Evolutionary conservation across 192 early-diverging fungal species (phyloP).

Genomic region (Backusella tarrabulga): DNA sequence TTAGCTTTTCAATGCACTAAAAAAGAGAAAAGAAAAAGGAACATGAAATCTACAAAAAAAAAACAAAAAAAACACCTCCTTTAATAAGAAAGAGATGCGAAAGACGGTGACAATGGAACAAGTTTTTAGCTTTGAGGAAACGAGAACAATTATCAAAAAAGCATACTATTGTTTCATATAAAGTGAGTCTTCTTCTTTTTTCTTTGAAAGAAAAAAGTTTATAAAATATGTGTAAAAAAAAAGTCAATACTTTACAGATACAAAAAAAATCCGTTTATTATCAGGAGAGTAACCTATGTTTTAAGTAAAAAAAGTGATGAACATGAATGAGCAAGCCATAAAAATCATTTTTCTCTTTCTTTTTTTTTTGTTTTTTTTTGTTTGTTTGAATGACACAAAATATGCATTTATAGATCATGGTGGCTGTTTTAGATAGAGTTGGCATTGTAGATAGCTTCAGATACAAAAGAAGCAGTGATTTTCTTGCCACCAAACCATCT

Average conservation of each 20-base stretch:
- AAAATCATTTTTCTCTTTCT: background rate
- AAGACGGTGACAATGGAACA: background rate
- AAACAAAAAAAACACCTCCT: background rate
- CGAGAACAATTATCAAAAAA: background rate
- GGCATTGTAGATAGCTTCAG: conserved; percentile 35
- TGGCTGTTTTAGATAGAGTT: conserved; percentile 28
- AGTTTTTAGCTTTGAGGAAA: background rate
- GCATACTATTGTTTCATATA: background rate
- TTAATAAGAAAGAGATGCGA: background rate
- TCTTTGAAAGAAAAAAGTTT: background rate
- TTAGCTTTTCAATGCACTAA: too few relatives aligned
- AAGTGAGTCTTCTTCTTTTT: background rate
- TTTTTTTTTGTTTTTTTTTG: background rate
- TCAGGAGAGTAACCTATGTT: background rate
- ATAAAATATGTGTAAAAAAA: background rate
- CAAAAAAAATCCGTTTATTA: background rate
- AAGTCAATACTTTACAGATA: background rate
- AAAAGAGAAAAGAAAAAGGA: too few relatives aligned
- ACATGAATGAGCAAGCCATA: conserved; percentile 5
- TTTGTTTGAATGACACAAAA: background rate
- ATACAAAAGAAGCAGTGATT: conserved; percentile 34
- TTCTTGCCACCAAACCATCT: conserved; percentile 92
- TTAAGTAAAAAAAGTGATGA: background rate
- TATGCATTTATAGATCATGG: background rate
- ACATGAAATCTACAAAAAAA: background rate